Evolutionary conservation across 148 eudicot species (phyloP), one percentile per base, ranked within the genome.

Genomic region (Vaccinium vitisidaea): DNA sequence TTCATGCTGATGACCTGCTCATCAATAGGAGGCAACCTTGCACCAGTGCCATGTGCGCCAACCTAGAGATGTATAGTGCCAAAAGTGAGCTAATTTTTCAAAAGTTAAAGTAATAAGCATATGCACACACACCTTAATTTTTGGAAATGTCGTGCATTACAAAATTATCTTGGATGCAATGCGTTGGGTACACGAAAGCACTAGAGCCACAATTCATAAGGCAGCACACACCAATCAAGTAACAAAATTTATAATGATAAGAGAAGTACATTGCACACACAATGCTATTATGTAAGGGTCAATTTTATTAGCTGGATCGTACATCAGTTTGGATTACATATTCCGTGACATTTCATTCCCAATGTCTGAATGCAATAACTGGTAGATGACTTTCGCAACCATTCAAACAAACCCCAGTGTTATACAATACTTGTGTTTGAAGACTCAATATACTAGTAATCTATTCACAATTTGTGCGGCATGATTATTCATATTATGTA

Each of bases 1-100:
- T 97, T 97, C 98, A 97, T 93, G 90, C 96, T 88, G 83, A 97
- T 90, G 80, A 97, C 96, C 86, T 97, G 99, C 92, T 95, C 99
- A 86, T 97, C 99, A 48, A 97, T 95, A 36, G 99, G 98, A 84
- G 99, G 99, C 85, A 97, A 87, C 89, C 92, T 92, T 77, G 98
- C 98, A 88, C 99, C 99, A 80, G 99, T 97, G 61, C 99, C 98
- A 91, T 97, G 99, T 16, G 99, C 99, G 61, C 99, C 99, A 87
- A 97, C 98, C 99, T 97, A 88, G 85, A 84, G 78, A 71, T 75
- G 84, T n/a, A 63, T 8, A 48, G 75, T 65, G 59, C 84, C 88
- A 43, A 79, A 39, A 86, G 56, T 77, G 73, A 85, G 67, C 83
- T 23, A 77, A 56, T 19, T 74, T 18, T 18, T 46, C 86, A 5